Evolutionary conservation across 495 filamentous ascomycete genomes (phyloP).

Genomic region (Achaetomiella virescens): DNA sequence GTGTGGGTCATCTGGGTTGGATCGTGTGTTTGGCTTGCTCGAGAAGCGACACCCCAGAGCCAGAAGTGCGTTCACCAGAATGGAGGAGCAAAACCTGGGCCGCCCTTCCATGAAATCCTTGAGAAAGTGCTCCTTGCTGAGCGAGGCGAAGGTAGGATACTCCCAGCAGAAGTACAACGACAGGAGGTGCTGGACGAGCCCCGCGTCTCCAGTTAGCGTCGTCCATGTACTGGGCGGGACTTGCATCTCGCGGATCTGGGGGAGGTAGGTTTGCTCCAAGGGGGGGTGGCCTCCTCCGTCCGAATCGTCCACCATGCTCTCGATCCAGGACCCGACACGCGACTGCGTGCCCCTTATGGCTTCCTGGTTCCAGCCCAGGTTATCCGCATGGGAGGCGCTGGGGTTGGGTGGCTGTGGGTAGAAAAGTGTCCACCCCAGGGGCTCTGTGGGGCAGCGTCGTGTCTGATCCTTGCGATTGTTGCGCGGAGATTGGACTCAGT

Average conservation of each 20-base stretch:
- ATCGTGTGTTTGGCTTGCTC: constrained; percentile 54
- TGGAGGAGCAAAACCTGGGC: constrained; percentile 59
- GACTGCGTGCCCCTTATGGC: constrained; percentile 26
- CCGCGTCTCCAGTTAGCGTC: constrained; percentile 49
- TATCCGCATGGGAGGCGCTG: constrained; percentile 35
- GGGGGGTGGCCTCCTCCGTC: constrained; percentile 22
- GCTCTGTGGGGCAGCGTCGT: constrained; percentile 35
- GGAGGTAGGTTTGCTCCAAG: constrained; percentile 35
- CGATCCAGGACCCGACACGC: constrained; percentile 37
- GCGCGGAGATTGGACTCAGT: constrained; percentile 17
- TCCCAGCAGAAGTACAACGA: constrained; percentile 77
- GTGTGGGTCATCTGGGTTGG: constrained; percentile 52
- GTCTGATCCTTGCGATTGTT: constrained; percentile 19
- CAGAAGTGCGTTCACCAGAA: constrained; percentile 70
- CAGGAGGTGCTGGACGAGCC: constrained; percentile 57
- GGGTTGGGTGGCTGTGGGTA: constrained; percentile 35
- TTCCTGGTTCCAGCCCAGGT: constrained; percentile 36
- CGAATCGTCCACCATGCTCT: constrained; percentile 14
- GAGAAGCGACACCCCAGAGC: constrained; percentile 71
- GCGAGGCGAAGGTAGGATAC: constrained; percentile 65
- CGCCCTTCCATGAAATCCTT: constrained; percentile 53
- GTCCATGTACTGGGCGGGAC: constrained; percentile 52
- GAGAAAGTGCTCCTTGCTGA: constrained; percentile 68
- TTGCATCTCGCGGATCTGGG: constrained; percentile 30
- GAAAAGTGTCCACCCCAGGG: constrained; percentile 37